Conservation (phyloP, 2,329 filamentous ascomycete genomes). For the Fusarium subtropicale region DNA sequence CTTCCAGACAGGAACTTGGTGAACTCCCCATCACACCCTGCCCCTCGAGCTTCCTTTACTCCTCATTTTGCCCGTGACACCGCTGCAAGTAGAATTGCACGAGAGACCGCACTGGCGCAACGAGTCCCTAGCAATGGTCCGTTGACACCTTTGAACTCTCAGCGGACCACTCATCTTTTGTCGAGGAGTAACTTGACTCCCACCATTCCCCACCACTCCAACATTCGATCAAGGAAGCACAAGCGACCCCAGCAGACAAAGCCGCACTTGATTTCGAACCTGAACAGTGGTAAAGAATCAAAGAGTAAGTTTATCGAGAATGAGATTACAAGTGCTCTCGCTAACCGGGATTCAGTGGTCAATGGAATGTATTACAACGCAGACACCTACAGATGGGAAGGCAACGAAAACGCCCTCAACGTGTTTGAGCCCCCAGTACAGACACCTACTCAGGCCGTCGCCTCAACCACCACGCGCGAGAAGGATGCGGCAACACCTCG, state of each 20-base stretch:
- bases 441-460: constrained; percentile 61
- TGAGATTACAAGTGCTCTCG: background rate
- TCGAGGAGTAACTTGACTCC: constrained; percentile 60
- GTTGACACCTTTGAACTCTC: constrained; percentile 65
- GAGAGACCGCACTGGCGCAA: constrained; percentile 71
- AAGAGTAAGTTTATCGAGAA: constrained; percentile 72
- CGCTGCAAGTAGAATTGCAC: constrained; percentile 72
- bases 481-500: constrained; percentile 70
- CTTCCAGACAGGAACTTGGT: constrained; percentile 65
- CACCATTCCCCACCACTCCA: constrained; percentile 56
- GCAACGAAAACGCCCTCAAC: constrained; percentile 87
- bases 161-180: constrained; percentile 66
- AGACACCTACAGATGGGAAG: constrained; percentile 88
- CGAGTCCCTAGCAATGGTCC: constrained; percentile 66
- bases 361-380: constrained; percentile 99
- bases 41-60: constrained; percentile 66
- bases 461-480: constrained; percentile 62
- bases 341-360: constrained; percentile 68
- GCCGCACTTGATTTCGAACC: constrained; percentile 89
- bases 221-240: constrained; percentile 66
- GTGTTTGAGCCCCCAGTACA: constrained; percentile 77
- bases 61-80: constrained; percentile 75
- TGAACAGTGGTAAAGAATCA: constrained; percentile 77
- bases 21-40: constrained; percentile 64
- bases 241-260: constrained; percentile 74